These are phyloP conservation scores for Claviceps africana DNA, from an alignment of 2,329 filamentous ascomycete species.

Conservation along the genomic window DNA sequence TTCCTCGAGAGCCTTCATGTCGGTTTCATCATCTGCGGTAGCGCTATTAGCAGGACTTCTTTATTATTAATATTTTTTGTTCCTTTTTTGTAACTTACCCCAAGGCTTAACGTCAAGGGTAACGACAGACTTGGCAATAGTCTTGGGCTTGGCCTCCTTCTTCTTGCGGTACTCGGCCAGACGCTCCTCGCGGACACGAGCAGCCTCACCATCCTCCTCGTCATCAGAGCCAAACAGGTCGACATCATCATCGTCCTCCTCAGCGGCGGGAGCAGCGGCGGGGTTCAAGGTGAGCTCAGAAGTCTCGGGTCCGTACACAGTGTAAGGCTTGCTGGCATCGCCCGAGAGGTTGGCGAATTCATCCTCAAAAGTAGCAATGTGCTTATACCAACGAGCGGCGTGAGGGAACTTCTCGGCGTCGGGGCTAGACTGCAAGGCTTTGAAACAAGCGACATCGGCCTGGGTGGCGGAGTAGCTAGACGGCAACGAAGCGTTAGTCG, in stretches of 20 bases:
- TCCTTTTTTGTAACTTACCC: conserved; percentile 45
- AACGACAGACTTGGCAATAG: conserved; percentile 87
- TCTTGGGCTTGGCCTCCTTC: conserved; percentile 89
- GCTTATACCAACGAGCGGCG: conserved; percentile 97
- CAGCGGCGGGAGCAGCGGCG: conserved; percentile 62
- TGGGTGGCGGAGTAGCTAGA: conserved; percentile 56
- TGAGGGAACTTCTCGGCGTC: conserved; percentile 79
- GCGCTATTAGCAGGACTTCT: not conserved
- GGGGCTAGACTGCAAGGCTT: conserved; percentile 66
- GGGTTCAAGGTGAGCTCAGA: conserved; percentile 69
- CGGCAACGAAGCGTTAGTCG: not conserved
- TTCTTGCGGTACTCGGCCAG: conserved; percentile 91
- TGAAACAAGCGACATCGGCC: conserved; percentile 92
- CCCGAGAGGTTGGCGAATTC: conserved; percentile 86
- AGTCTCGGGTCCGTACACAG: conserved; percentile 78
- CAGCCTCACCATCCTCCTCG: conserved; percentile 84
- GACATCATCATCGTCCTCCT: conserved; percentile 63
- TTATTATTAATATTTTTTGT: too few relatives aligned
- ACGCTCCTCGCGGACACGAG: conserved; percentile 71
- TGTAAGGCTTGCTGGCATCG: conserved; percentile 79
- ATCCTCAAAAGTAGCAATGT: conserved; percentile 82
- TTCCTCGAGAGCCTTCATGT: conserved; percentile 70
- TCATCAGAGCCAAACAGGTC: conserved; percentile 89
- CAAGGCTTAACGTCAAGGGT: conserved; percentile 97
- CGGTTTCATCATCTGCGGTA: conserved; percentile 70